Base-by-base conservation (phyloP, 371 early-diverging fungal species). In the Zopfochytrium polystomum region DNA sequence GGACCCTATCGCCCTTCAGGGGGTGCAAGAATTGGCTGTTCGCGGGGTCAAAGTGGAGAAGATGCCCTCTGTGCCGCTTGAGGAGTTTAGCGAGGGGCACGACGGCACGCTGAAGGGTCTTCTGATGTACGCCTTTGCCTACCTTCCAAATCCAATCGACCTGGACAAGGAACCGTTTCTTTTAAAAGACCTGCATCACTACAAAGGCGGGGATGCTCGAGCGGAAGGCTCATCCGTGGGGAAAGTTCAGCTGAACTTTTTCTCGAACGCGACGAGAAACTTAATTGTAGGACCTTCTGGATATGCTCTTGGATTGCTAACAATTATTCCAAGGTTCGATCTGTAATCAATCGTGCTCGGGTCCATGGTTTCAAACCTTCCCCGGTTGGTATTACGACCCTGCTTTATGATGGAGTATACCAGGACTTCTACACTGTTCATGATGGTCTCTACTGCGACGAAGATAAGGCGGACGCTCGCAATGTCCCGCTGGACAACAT, bases 381-480 rank as follows among this genome's bases (percentile, higher is more conserved):
- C 0, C 53, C 60, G 6, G 43, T 60, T 2, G 68, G 68, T 5
- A 68, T 74, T 52, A 59, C 61, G 34, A 50, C 65, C 34, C 48
- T 76, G 52, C 43, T 71, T 2, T 13, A 58, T 32, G 51, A 64
- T 23, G n/a, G 63, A 2, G 57, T 60, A 5, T 76, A 65, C 58
- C 51, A 58, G 1, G 68, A 60, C 30, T 69, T 56, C 33, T 76
- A 62, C 60, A 63, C 75, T 22, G 38, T 75, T 4, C 77, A 76
- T 53, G 72, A 72, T 58, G 77, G 77, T 18, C 66, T 71, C 4
- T 59, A 34, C 25, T 20, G 13, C 13, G 44, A 26, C 2, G 15
- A 11, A n/a, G 0, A 30, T 30, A 30, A 42, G 15, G 25, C 31
- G 20, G 11, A 9, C 18, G 13, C 18, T 13, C 7, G 15, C 23